Evolutionary conservation across 179 eudicot species (phyloP), one percentile per base, ranked within the genome.

Genomic region (Spergularia azorica): DNA sequence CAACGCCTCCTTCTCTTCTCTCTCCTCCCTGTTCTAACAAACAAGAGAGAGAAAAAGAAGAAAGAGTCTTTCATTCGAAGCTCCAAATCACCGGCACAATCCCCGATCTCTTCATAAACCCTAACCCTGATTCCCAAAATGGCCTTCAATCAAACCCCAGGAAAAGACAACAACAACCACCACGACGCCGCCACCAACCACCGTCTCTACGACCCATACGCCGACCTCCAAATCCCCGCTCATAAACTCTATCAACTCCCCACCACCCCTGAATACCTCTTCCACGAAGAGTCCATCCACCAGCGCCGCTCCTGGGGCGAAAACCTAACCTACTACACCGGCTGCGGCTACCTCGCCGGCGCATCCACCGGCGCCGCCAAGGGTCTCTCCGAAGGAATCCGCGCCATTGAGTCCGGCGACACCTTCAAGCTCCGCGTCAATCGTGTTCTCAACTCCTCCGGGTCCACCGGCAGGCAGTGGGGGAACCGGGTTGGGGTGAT

Each of bases 401-500:
- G 72, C 21, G 76, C 87, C 10, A 80, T 79, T 6, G 91, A 88
- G 60, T 77, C 54, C 0, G 89, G 88, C 0, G 91, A 88, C 73
- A 79, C 89, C 17, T 14, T 79, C 54, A 88, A 86, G 83, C 89
- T 88, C 46, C 72, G 85, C 54, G 72, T 79, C 54, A 95, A 95
- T 38, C 82, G 99, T 74, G 73, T 95, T n/a, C 72, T 95, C 4
- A 95, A 95, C 69, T 86, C 84, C 46, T 83, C 95, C 17, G 97
- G 97, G 2, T 85, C 80, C 0, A 14, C 81, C 8, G 99, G 97
- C 8, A 66, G 97, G 55, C 85, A 46, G 78, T 79, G 86, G 72
- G 99, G 99, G 0, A 95, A 93, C 77, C 82, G 94, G 55, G 84
- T 79, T 0, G 99, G 99, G 1, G 93, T 95, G 5, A 72, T 93